These are phyloP conservation scores for Plasmodium ovale DNA, from an alignment of 169 alveolate species.

Conservation along the genomic window DNA sequence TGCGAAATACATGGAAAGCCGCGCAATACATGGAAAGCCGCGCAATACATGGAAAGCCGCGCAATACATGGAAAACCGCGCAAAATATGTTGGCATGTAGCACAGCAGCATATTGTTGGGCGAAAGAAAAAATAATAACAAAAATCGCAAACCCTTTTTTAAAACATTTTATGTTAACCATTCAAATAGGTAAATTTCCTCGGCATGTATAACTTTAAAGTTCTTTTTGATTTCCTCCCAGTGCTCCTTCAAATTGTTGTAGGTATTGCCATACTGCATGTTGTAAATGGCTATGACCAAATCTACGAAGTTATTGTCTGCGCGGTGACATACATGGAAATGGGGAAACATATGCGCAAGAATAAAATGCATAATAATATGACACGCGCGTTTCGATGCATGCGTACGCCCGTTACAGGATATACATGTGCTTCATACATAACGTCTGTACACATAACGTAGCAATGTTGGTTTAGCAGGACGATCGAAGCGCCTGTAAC, in stretches of 20 bases:
- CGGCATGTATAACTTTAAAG: conserved; percentile 34
- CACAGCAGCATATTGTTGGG: not conserved
- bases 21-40: too few species aligned
- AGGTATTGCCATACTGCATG: conserved; percentile 62
- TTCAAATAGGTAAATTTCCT: conserved; percentile 61
- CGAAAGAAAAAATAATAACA: not conserved
- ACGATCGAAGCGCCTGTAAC: not conserved
- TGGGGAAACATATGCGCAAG: not conserved
- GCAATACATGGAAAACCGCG: too few species aligned
- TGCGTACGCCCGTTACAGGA: not conserved
- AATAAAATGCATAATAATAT: too few species aligned
- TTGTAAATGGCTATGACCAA: conserved; percentile 43
- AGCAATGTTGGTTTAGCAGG: too few species aligned
- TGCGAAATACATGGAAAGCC: too few species aligned
- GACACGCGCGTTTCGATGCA: not conserved
- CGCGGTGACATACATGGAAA: not conserved
- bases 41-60: too few species aligned
- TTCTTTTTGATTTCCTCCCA: conserved; percentile 47
- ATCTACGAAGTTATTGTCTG: conserved; percentile 61
- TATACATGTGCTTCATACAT: too few species aligned
- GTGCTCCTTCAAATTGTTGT: conserved; percentile 14
- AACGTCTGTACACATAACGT: not conserved
- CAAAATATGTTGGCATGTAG: too few species aligned
- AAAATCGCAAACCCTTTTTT: not conserved
- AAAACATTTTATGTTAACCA: conserved; percentile 15